Evolutionary conservation across 768 basidiomycete species (phyloP), one percentile per base, ranked within the genome.

Genomic region (Kockovaella imperatae): DNA sequence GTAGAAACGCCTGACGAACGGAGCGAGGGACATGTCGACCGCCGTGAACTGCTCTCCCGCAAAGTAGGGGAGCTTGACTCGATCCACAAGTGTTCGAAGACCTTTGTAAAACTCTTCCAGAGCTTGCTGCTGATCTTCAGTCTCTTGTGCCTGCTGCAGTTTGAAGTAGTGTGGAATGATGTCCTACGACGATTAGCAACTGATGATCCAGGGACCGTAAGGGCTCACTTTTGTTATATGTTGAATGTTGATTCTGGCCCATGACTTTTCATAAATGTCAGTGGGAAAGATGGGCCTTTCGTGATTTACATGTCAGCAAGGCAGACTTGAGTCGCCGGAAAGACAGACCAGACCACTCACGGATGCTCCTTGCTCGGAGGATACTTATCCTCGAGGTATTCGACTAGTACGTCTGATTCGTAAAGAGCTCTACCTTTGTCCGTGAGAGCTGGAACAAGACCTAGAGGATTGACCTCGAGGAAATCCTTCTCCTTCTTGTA

Each of bases 381-480:
- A 80, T 3, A 77, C 75, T 42, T 49, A 29, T 86, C 84, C 72
- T 87, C 81, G 35, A 89, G 73, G 60, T 77, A 89, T 36, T 86
- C 84, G 49, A 87, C 66, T 51, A 87, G 83, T 28, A 86, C 80
- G 0, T 80, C 84, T 60, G 83, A 86, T 66, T 88, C 87, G 65
- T 87, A 83, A 11, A 87, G 70, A 1, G 80, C 78, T 47, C 75
- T 76, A 15, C 72, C 73, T 28, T 71, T 61, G 47, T 78, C 77
- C 44, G 78, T 77, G 62, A 80, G 73, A 0, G 80, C 78, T 0
- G 86, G 86, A 1, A 90, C 84, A 3, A 89, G 76, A 0, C 87
- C 86, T 59, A 84, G 86, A 1, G 86, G 85, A 14, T 85, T 87
- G 15, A 86, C 74, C 30, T 84, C 79, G n/a, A 90, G 75, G 17